Base-by-base conservation (phyloP, 2,329 filamentous ascomycete genomes). In the Leptographium wingfieldii region DNA sequence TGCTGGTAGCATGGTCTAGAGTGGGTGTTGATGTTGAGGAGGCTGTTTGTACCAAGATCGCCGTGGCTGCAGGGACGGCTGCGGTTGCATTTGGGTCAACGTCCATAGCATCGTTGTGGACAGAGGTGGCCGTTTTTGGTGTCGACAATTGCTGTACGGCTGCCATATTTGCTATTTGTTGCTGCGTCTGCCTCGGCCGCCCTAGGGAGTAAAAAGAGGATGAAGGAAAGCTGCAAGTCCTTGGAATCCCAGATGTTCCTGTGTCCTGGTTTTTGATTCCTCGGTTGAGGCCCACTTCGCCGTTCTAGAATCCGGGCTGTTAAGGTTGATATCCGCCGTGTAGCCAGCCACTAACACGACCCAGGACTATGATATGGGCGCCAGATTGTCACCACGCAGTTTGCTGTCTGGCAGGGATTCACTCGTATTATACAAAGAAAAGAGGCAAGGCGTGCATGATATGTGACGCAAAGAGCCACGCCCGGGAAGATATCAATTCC, bases 21-120 rank as follows among this genome's bases (percentile, higher is more conserved):
- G 29, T n/a, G 3, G 56, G 12, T 5, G 53, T 35, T 5, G 65
- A 62, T 31, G 66, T 55, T 5, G 67, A 43, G n/a, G 56, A 56
- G 9, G 58, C 19, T n/a, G 58, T 16, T 10, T 40, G 6, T 33
- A 12, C 49, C 14, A 43, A 25, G 5, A 43, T 38, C 10, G 58
- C n/a, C 19, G 25, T 19, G 1, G 33, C 10, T 5, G 29, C 33
- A 5, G 54, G 9, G 3, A 14, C 38, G n/a, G 31, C n/a, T 9
- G 22, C 6, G 7, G 33, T 11, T 9, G 29, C n/a, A 10, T 29
- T 5, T 4, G 25, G 14, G 54, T 74, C 75, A 48, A 73, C 61
- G 38, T 74, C 75, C 56, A 73, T 65, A 27, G 73, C 70, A 63
- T 73, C 66, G 55, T 68, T 61, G 27, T 63, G 64, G 1, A 55